Evolutionary conservation across 352 stramenopile species (phyloP), one percentile per base, ranked within the genome.

Genomic region (Blastocystis hominis): DNA sequence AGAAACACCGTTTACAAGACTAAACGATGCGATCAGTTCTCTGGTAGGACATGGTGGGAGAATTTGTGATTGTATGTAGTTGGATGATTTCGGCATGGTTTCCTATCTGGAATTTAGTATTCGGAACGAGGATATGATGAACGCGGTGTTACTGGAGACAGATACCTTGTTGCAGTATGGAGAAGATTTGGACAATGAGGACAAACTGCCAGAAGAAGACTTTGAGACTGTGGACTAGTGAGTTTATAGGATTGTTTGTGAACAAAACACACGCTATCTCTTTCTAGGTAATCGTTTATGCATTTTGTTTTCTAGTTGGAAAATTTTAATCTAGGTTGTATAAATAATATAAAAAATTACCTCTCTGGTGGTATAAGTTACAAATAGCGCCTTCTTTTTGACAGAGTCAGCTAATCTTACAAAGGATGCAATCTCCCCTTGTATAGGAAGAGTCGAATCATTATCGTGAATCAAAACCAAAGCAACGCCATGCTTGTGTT

Each of bases 41-140:
- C 47, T 86, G 63, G 76, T 86, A 30, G 30, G 0, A 15, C 3
- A n/a, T n/a, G 5, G 6, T 17, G 42, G 9, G 10, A n/a, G 0
- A 54, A 55, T 24, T 72, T 3, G 77, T 4, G 38, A 44, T 10
- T 30, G 24, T 30, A 30, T 30, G 24, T 86, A 86, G 76, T 76
- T 86, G 76, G 76, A 86, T 50, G 76, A 86, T 40, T 86, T 86
- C 63, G 63, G 76, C 17, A 86, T 86, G 76, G 76, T 86, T 1
- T 72, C 76, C 7, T 86, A 76, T 59, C 34, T 86, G n/a, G 76
- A 86, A 38, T 86, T 70, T 42, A 86, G 76, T 9, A 86, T 46
- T 54, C 63, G 63, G 10, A 63, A 61, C 59, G 76, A 86, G n/a
- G 76, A 86, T 15, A 36, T 55, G 63, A 70, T 86, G 63, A 62